Conservation (phyloP, 2,329 filamentous ascomycete genomes). For the Coniochaeta sp. region DNA sequence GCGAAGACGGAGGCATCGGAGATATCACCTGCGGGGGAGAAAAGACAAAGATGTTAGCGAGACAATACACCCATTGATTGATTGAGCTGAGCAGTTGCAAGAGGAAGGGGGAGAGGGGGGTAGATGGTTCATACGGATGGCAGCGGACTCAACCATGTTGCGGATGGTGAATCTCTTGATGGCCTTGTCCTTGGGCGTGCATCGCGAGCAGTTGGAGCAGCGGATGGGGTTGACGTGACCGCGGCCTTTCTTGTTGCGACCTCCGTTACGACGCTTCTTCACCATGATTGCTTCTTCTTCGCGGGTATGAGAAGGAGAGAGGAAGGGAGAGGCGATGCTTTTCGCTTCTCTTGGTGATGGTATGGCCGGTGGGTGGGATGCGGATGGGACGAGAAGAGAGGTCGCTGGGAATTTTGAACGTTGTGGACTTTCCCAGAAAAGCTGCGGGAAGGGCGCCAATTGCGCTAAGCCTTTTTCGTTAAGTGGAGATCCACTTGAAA, state of each 20-base stretch:
- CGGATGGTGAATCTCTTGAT: slow-evolving; percentile 99
- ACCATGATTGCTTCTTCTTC: slow-evolving; percentile 44
- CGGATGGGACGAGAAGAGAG: background rate
- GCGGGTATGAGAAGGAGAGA: slow-evolving; percentile 12
- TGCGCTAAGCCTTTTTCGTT: no score
- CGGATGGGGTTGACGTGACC: slow-evolving; percentile 99
- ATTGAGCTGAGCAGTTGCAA: background rate
- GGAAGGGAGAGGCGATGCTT: slow-evolving; percentile 1
- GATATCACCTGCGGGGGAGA: slow-evolving; percentile 77
- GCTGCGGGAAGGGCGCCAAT: no score
- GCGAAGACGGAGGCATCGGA: slow-evolving; percentile 98
- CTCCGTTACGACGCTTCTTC: slow-evolving; percentile 60
- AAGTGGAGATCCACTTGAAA: no score
- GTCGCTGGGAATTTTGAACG: no score
- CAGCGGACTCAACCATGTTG: slow-evolving; percentile 99
- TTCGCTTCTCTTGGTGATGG: no score
- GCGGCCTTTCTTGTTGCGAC: slow-evolving; percentile 48
- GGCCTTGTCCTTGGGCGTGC: slow-evolving; percentile 99
- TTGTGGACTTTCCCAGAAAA: no score
- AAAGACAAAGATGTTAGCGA: slow-evolving; percentile 1
- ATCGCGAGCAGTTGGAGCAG: slow-evolving; percentile 67
- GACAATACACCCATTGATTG: no score
- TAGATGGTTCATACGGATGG: slow-evolving; percentile 75
- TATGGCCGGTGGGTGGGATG: background rate
- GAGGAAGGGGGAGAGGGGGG: slow-evolving; percentile 6